Base-by-base conservation (phyloP, 1,139 yeast species). In the Groenewaldozyma sp. region DNA sequence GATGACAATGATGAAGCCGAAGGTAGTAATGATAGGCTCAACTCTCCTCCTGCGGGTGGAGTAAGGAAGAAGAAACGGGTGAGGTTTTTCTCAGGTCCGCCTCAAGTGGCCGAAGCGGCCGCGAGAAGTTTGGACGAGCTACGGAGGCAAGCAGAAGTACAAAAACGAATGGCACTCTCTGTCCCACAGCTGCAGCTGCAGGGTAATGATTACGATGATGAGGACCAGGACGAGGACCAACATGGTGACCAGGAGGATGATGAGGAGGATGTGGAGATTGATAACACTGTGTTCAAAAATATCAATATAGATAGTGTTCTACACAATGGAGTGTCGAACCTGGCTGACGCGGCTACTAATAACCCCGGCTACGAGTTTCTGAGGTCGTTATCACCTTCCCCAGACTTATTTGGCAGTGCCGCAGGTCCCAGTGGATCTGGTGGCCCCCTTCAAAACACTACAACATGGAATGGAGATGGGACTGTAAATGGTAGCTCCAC, bases 51-150 rank as follows among this genome's bases (percentile, higher is more conserved):
- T 2, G 39, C 41, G 14, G 41, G 49, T 21, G 7, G 17, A 35
- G 9, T 3, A 2, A 28, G 44, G 33, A 45, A 43, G 33, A 54
- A 57, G 36, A 60, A 62, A 45, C 50, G 60, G 32, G 67, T 62
- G n/a, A 59, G 64, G 4, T 62, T 62, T 41, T 56, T 60, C 41
- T 48, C 52, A n/a, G 51, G 47, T 19, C 66, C 66, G 7, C 66
- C 66, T 2, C 55, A 60, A 43, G 63, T 62, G 10, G 62, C 65
- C 1, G 65, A 62, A 42, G 67, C 67, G 1, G 67, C 67, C 1
- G 65, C 63, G 14, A 42, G 67, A 36, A 54, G 60, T 28, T 56
- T 62, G 60, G 62, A 59, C 33, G 67, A 62, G 45, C 54, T 62
- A 31, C 44, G 63, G 47, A 47, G 66, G 7, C 66, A 62, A 45